Percentiles rank a stretch among this genome's conserved stretches.
Evolutionary conservation across 2,329 filamentous ascomycete genomes (phyloP).

Genomic region (Neurospora sp.): DNA sequence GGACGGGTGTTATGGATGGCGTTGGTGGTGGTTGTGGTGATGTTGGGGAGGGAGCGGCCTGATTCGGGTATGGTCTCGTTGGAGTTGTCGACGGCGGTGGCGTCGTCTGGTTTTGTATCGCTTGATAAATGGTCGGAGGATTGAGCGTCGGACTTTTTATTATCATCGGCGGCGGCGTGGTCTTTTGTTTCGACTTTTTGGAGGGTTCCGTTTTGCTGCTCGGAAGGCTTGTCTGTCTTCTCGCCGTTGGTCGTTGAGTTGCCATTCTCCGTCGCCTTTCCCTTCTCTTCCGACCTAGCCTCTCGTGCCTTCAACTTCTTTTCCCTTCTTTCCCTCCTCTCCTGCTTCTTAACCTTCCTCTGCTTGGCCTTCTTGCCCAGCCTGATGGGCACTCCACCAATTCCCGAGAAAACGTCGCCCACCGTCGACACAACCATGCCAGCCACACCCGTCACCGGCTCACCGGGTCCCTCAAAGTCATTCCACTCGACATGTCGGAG

Average conservation of each 20-base stretch:
- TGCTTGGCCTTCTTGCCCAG: conserved; percentile 48
- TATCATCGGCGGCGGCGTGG: conserved; percentile 2
- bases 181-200: conserved; percentile 2
- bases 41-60: neutral
- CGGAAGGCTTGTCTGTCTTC: neutral
- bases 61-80: neutral
- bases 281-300: conserved; percentile 7
- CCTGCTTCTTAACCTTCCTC: conserved; percentile 39
- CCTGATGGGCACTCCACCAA: conserved; percentile 53
- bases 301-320: conserved; percentile 8
- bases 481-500: conserved; percentile 64
- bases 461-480: conserved; percentile 65
- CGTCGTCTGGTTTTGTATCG: neutral
- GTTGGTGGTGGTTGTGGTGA: conserved; percentile 9
- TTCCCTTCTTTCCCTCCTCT: conserved; percentile 25
- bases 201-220: neutral
- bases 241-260: conserved; percentile 8
- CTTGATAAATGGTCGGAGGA: neutral
- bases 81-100: neutral
- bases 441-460: conserved; percentile 58
- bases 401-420: conserved; percentile 49
- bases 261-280: conserved; percentile 13
- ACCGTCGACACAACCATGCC: conserved; percentile 51
- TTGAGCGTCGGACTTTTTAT: neutral
- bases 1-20: conserved; percentile 16